Evolutionary conservation across 2,329 filamentous ascomycete species (phyloP).

Genomic region (Cladosporium sp.): DNA sequence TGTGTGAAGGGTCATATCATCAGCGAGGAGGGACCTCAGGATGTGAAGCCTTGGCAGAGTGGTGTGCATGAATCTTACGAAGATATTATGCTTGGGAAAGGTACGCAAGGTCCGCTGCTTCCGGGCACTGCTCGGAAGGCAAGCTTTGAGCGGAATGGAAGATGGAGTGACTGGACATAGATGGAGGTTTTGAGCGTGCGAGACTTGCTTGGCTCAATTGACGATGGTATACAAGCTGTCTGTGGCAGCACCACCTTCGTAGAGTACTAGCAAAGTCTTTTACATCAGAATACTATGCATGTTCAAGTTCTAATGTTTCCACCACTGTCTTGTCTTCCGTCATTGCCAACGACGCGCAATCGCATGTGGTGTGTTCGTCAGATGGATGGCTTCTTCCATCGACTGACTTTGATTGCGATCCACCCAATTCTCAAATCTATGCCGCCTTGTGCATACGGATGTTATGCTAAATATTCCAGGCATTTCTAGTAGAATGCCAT

Average conservation of each 20-base stretch:
- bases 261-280: neutral
- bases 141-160: constrained; percentile 5
- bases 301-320: neutral
- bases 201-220: neutral
- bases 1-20: constrained; percentile 60
- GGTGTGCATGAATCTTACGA: neutral
- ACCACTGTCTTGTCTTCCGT: too few species aligned
- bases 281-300: neutral
- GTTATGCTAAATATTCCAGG: neutral
- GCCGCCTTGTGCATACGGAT: neutral
- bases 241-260: neutral
- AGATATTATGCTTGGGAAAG: neutral
- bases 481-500: neutral
- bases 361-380: too few species aligned
- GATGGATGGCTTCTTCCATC: neutral
- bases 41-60: constrained; percentile 23
- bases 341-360: too few species aligned
- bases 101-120: constrained; percentile 7
- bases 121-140: constrained; percentile 5
- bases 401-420: neutral
- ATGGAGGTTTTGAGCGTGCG: neutral
- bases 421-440: neutral
- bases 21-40: constrained; percentile 54
- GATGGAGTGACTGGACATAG: constrained; percentile 16
- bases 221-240: neutral